These are phyloP conservation scores for Euphorbia peplus DNA, from an alignment of 345 rosid genomes.

Conservation along the genomic window DNA sequence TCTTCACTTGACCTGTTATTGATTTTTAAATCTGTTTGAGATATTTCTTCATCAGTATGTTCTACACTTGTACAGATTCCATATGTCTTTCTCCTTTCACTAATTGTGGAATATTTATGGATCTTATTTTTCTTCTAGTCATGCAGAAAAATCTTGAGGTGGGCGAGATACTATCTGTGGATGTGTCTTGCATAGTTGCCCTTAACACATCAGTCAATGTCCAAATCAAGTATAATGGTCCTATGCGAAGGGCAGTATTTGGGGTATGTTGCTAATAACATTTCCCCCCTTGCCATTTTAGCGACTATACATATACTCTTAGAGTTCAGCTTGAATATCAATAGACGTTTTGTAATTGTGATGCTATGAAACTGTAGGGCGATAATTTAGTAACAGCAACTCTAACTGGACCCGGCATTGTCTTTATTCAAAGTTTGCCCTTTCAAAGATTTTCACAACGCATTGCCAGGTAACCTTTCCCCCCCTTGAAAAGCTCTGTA, in stretches of 20 bases:
- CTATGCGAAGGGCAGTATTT: conserved; percentile 78
- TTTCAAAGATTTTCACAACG: conserved; percentile 86
- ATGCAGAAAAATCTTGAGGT: conserved; percentile 94
- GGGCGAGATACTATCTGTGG: conserved; percentile 81
- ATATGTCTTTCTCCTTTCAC: conserved; percentile 6
- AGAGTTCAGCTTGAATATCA: not conserved
- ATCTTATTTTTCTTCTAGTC: conserved; percentile 44
- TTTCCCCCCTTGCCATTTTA: not conserved
- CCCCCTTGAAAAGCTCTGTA: not conserved
- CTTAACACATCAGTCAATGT: conserved; percentile 64
- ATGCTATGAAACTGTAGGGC: conserved; percentile 50
- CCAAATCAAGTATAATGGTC: conserved; percentile 84
- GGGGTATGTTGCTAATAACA: conserved; percentile 56
- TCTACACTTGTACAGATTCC: not conserved
- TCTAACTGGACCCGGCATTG: conserved; percentile 95
- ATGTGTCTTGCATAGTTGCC: conserved; percentile 81
- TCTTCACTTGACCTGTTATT: not conserved
- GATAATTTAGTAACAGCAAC: conserved; percentile 80
- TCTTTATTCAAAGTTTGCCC: conserved; percentile 94
- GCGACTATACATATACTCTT: no score
- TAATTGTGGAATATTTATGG: conserved; percentile 10
- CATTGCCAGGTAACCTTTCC: conserved; percentile 64
- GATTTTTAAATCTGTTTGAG: conserved; percentile 4
- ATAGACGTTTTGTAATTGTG: not conserved
- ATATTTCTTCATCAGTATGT: not conserved